Conservation (phyloP, 1,284 basidiomycete species). For the Cutaneotrichosporon sp. region DNA sequence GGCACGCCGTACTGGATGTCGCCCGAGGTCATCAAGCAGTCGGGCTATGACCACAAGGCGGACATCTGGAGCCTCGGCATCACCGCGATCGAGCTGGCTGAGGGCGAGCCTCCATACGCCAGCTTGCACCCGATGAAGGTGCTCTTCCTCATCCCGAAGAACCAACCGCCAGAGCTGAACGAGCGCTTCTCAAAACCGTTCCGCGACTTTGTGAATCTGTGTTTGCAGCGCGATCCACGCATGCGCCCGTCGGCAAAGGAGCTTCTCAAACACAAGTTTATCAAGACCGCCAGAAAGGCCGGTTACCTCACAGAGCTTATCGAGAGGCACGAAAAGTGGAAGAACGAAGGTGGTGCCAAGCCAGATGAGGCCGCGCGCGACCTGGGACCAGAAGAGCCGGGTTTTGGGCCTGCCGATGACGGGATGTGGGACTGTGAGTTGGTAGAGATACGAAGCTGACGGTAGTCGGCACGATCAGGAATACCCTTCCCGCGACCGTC, state of each 20-base stretch:
- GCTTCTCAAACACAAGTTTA: constrained; percentile 92
- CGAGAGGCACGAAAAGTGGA: constrained; percentile 91
- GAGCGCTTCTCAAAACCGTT: constrained; percentile 84
- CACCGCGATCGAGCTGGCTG: constrained; percentile 95
- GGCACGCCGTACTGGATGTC: constrained; percentile 99
- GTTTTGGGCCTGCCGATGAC: constrained; percentile 64
- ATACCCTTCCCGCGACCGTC: constrained; percentile 39
- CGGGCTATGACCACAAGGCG: constrained; percentile 97
- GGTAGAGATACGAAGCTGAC: constrained; percentile 6
- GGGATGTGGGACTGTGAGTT: constrained; percentile 88
- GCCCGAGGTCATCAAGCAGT: constrained; percentile 99
- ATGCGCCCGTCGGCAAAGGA: constrained; percentile 92
- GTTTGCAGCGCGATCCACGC: constrained; percentile 89
- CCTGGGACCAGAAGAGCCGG: constrained; percentile 26
- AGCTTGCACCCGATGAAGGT: constrained; percentile 99
- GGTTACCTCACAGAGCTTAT: constrained; percentile 92
- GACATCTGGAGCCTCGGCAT: constrained; percentile 96
- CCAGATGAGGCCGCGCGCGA: constrained; percentile 58
- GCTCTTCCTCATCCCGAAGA: constrained; percentile 96
- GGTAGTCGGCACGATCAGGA: constrained; percentile 50
- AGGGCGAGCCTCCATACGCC: constrained; percentile 95
- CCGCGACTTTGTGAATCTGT: constrained; percentile 88
- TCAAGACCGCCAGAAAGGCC: constrained; percentile 90
- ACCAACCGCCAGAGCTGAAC: constrained; percentile 86
- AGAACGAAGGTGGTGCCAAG: constrained; percentile 75